phyloP scores from a whole-genome alignment of 495 filamentous ascomycete genomes.

The Talaromyces liani region DNA sequence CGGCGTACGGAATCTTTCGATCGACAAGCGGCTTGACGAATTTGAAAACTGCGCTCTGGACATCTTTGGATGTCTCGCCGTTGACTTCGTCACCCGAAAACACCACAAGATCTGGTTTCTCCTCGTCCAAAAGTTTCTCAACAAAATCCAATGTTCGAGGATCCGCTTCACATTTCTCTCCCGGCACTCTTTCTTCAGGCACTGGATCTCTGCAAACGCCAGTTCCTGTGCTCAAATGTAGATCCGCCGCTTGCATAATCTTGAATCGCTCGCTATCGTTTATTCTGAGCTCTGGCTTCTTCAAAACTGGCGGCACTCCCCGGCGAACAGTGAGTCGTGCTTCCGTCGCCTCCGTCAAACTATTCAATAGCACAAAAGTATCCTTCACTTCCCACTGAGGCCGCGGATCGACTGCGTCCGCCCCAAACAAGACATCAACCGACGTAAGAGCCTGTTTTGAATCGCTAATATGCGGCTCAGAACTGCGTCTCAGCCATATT shows the following conservation, averaged over 20 bases:
- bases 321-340: conserved; percentile 69
- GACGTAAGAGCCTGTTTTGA: conserved; percentile 70
- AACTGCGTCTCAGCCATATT: conserved; percentile 79
- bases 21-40: conserved; percentile 79
- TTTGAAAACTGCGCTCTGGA: conserved; percentile 92
- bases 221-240: conserved; percentile 85
- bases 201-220: conserved; percentile 78
- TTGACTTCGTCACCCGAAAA: conserved; percentile 93
- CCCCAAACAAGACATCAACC: conserved; percentile 86
- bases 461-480: conserved; percentile 70
- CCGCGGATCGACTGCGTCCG: conserved; percentile 86
- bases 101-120: conserved; percentile 86
- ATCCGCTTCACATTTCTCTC: conserved; percentile 82
- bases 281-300: conserved; percentile 66
- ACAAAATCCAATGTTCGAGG: conserved; percentile 88
- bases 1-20: conserved; percentile 83
- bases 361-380: conserved; percentile 60
- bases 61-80: conserved; percentile 84
- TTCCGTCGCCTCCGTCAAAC: conserved; percentile 50
- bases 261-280: conserved; percentile 90
- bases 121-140: conserved; percentile 70
- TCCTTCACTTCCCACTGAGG: conserved; percentile 71
- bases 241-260: conserved; percentile 87
- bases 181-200: conserved; percentile 55
- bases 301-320: conserved; percentile 50